These are phyloP conservation scores for Polytolypa hystricis DNA, from an alignment of 2,329 filamentous ascomycete genomes.

Conservation along the genomic window DNA sequence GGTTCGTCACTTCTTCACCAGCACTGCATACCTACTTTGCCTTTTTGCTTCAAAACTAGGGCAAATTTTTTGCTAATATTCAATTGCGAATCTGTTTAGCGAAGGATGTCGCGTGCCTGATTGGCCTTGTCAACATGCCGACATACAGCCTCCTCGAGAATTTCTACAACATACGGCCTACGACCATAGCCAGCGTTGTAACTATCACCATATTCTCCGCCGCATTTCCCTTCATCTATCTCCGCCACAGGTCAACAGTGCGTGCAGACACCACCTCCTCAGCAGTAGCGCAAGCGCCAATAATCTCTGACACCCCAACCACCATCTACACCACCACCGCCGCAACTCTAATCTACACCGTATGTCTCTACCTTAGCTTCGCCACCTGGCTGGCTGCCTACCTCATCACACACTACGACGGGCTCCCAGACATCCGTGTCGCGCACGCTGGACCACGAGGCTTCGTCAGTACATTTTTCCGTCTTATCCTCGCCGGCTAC, in stretches of 20 bases:
- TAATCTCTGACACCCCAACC: constrained; percentile 53
- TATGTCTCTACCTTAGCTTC: constrained; percentile 60
- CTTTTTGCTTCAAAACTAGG: too few relatives aligned
- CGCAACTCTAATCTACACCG: constrained; percentile 60
- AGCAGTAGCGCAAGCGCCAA: constrained; percentile 49
- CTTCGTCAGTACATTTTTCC: constrained; percentile 33
- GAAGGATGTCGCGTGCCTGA: constrained; percentile 56
- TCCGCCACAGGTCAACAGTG: constrained; percentile 55
- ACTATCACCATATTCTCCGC: constrained; percentile 58
- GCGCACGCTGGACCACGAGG: constrained; percentile 53
- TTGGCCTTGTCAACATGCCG: constrained; percentile 63
- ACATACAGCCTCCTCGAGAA: constrained; percentile 62
- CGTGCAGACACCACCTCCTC: constrained; percentile 45
- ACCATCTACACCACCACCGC: constrained; percentile 56
- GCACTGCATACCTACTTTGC: too few relatives aligned
- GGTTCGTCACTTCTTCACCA: too few relatives aligned
- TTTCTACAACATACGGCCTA: constrained; percentile 61
- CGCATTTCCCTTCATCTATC: constrained; percentile 61
- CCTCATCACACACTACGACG: constrained; percentile 66
- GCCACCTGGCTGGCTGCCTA: constrained; percentile 58
- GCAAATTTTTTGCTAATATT: too few relatives aligned
- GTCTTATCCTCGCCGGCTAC: constrained; percentile 57
- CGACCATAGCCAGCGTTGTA: constrained; percentile 51
- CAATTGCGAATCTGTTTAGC: too few relatives aligned
- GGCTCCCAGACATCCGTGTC: constrained; percentile 55